Percentiles rank a stretch among this genome's conserved stretches.
These are phyloP conservation scores for Peronospora farinosa DNA, from an alignment of 352 stramenopile species.

Conservation along the genomic window DNA sequence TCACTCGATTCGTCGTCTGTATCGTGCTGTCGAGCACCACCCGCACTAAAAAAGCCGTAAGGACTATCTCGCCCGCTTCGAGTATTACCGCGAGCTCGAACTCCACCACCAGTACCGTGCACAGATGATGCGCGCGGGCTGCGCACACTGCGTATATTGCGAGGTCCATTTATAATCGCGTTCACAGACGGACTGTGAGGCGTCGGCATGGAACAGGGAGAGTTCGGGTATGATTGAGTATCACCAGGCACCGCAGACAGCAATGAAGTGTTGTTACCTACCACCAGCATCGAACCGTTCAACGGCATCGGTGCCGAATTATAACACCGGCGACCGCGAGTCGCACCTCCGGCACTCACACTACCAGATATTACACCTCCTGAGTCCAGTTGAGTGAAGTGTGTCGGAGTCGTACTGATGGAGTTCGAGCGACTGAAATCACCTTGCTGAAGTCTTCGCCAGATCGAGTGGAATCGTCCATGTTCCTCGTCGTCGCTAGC, in stretches of 20 bases:
- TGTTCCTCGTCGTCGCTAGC: constrained; percentile 65
- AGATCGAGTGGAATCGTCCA: constrained; percentile 59
- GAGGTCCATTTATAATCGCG: constrained; percentile 15
- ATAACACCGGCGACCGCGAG: constrained; percentile 21
- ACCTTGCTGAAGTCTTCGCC: constrained; percentile 53
- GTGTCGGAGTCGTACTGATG: constrained; percentile 39
- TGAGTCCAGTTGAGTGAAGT: constrained; percentile 34
- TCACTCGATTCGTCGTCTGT: constrained; percentile 37
- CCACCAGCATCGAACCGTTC: constrained; percentile 31
- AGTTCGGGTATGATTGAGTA: constrained; percentile 52
- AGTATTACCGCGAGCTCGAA: constrained; percentile 18
- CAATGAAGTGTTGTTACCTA: constrained; percentile 28
- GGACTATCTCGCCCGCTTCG: constrained; percentile 33
- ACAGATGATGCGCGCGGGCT: constrained; percentile 23
- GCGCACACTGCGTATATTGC: constrained; percentile 13
- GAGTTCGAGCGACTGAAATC: constrained; percentile 71
- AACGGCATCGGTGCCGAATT: constrained; percentile 33
- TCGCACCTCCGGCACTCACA: constrained; percentile 18
- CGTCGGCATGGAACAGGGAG: constrained; percentile 47
- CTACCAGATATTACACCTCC: constrained; percentile 21
- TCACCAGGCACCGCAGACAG: constrained; percentile 39
- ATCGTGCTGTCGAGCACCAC: constrained; percentile 21
- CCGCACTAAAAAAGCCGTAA: constrained; percentile 29
- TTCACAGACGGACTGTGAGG: constrained; percentile 40
- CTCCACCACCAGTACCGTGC: constrained; percentile 14